Evolutionary conservation across 140 eudicot species (phyloP), one percentile per base, ranked within the genome.

Genomic region (Artemisia princeps): DNA sequence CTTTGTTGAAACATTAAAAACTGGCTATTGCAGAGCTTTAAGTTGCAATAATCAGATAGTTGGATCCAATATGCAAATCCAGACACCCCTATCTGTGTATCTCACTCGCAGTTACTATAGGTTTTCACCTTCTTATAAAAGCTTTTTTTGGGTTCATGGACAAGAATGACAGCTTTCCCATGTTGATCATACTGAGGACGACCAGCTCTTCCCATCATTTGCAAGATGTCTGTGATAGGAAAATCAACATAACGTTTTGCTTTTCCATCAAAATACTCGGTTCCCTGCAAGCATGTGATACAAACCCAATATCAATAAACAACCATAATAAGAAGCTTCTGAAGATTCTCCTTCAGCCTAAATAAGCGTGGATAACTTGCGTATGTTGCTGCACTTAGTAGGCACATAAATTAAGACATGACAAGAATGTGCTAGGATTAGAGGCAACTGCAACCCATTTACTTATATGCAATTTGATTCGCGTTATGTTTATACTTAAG

Each of bases 141-240:
- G 81, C 92, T 85, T 81, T 92, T 92, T 68, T 88, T 88, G 68
- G 98, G 98, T 62, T 88, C 98, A 73, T 92, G 98, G 69, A 88
- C 96, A 56, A 88, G 90, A 83, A 92, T 92, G 62, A 92, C 94
- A 50, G 96, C 96, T 84, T 92, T 92, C 61, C 98, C 98, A 71
- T 88, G 95, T 71, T 92, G 95, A 68, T 92, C 98, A 44, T 76
- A 88, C 62, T 88, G 98, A 55, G 98, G 98, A 52, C 98, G 87
- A 23, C 98, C 96, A 16, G 98, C 98, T 67, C 96, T 84, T 24
- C 98, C 98, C 98, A 92, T 92, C 98, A 92, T 92, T 84, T 92
- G 98, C 79, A 92, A 55, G 64, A 92, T 88, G 81, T 91, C 98
- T 10, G 98, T 91, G 67, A 91, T 87, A 11, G 98, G 98, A 73